phyloP scores from a whole-genome alignment of 176 grass and related monocot species.

The Rhipidocladum racemiflorum region DNA sequence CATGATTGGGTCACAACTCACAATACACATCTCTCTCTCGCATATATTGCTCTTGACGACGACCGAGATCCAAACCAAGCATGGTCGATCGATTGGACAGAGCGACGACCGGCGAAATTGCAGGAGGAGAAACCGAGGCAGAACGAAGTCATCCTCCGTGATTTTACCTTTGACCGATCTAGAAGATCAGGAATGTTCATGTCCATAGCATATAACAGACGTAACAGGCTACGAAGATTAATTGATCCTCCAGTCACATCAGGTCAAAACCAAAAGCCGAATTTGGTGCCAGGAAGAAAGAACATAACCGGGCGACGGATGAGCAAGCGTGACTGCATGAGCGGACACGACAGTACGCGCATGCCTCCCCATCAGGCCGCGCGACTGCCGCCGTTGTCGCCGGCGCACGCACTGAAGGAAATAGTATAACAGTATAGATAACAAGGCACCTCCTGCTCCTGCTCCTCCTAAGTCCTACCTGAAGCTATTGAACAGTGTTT shows the following conservation, averaged over 20 bases:
- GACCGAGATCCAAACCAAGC: neutral
- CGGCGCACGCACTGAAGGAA: neutral
- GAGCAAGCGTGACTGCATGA: neutral
- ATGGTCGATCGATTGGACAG: neutral
- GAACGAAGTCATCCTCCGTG: neutral
- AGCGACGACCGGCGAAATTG: neutral
- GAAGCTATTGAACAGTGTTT: too few relatives aligned
- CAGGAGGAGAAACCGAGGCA: neutral
- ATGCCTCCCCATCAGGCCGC: neutral
- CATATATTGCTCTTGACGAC: neutral
- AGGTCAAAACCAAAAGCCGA: neutral
- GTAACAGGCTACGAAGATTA: neutral
- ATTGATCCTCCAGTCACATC: neutral
- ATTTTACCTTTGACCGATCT: neutral
- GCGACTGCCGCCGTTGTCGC: constrained; percentile 13
- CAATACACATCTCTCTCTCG: too few relatives aligned
- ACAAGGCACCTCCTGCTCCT: neutral
- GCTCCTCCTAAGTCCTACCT: too few relatives aligned
- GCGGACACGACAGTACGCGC: neutral
- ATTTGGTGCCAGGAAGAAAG: neutral
- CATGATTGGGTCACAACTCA: too few relatives aligned
- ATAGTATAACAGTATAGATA: neutral
- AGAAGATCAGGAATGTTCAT: neutral
- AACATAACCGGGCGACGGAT: neutral
- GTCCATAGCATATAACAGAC: neutral